Evolutionary conservation across 208 protist species (phyloP), one percentile per base, ranked within the genome.

Genomic region (Crithidia expoeki): DNA sequence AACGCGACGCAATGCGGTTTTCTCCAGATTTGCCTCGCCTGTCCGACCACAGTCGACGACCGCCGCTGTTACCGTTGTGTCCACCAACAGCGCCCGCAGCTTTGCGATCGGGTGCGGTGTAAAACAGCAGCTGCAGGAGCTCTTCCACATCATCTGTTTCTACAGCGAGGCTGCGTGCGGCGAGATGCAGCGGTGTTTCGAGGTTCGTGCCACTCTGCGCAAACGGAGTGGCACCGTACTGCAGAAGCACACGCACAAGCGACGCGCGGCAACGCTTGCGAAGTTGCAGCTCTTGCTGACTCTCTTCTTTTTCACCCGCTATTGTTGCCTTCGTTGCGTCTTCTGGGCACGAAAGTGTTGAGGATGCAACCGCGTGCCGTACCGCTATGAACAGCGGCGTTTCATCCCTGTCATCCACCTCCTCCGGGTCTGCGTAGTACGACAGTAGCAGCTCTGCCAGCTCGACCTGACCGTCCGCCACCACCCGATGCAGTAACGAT

Each of bases 361-460:
- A n/a, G n/a, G n/a, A n/a, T n/a, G n/a, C 4, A 5, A 27, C 12
- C 16, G 53, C 7, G 46, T 67, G 63, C 6, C 47, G 67, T 28
- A 89, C 40, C 1, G 84, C 83, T 4, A 90, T 64, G 52, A 89
- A 81, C 19, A 95, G 73, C 19, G 88, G 84, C 14, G 90, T 93
- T 33, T 86, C 71, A 36, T 93, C 85, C 2, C 55, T 38, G 44
- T 89, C 72, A 56, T 95, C 84, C 32, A 78, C 53, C 30, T 92
- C 85, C 69, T 89, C 83, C 2, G 82, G 79, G 42, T 94, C 86
- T 1, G 88, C 86, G 67, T 82, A 92, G 68, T 85, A 72, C 10
- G 85, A 81, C 34, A 95, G 60, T 23, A 95, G 72, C 7, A 89
- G n/a, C 56, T 69, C 25, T 55, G 83, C 42, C 51, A 82, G 58